These are phyloP conservation scores for Sclerotinia trifoliorum DNA, from an alignment of 2,329 filamentous ascomycete genomes.

Conservation along the genomic window DNA sequence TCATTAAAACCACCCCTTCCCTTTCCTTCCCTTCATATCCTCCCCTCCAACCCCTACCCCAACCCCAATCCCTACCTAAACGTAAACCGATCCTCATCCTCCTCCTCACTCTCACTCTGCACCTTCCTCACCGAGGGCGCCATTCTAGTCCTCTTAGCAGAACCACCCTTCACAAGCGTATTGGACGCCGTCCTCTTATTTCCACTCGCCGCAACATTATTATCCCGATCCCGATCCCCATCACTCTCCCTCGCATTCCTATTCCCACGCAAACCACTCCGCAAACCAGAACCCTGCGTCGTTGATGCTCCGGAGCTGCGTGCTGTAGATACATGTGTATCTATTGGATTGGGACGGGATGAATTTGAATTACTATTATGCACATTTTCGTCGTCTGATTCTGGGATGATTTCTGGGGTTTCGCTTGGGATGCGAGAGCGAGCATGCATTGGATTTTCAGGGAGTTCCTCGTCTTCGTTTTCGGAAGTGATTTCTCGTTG, in stretches of 20 bases:
- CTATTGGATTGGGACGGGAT: neutral
- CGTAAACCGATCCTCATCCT: conserved; percentile 38
- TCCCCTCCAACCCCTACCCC: too few species aligned
- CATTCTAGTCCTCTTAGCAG: conserved; percentile 35
- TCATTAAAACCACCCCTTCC: neutral
- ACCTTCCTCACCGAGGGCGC: conserved; percentile 19
- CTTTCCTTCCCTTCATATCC: too few species aligned
- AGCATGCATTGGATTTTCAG: conserved; percentile 7
- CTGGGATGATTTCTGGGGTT: neutral
- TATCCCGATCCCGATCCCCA: too few species aligned
- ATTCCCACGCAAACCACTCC: neutral
- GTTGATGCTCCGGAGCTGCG: neutral
- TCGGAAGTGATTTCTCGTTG: conserved; percentile 15
- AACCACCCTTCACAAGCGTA: conserved; percentile 28
- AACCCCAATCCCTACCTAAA: neutral
- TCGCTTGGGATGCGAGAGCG: neutral
- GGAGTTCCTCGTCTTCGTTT: conserved; percentile 12
- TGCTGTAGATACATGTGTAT: neutral
- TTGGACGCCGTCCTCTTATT: conserved; percentile 34
- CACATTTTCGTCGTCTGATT: neutral
- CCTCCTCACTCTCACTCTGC: conserved; percentile 36
- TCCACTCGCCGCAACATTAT: neutral
- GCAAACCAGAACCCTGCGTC: neutral
- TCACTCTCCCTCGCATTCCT: too few species aligned
- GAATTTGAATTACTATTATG: too few species aligned